Base-by-base conservation (phyloP, 441 rosid species). In the Populus tomentosa region DNA sequence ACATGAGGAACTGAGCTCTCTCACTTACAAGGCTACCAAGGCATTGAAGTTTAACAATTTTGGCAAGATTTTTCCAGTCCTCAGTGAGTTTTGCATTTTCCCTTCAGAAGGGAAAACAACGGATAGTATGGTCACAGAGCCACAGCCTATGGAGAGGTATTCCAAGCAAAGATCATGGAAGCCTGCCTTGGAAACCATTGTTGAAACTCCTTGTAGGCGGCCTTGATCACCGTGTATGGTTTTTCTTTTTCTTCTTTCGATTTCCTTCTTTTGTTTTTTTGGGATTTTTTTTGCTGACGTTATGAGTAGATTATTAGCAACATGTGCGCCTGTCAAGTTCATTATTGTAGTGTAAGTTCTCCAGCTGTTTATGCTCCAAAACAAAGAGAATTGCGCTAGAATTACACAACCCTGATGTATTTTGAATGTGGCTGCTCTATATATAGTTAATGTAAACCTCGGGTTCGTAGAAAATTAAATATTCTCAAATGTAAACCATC, bases 121-220 rank as follows among this genome's bases (percentile, higher is more conserved):
- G 78, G 67, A 46, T 46, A 16, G 30, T 75, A 16, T 40, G n/a
- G 71, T n/a, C 2, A 67, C 10, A 1, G 67, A 30, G 1, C 35
- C 28, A 28, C 74, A 79, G 67, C 63, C 67, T 7, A 71, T 40
- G 8, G 86, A 77, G 71, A 85, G 80, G 42, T 84, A 26, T 68
- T 74, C 79, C 5, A 89, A 85, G 80, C 89, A 83, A 78, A 84
- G 88, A 77, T 87, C 92, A 0, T 87, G 92, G 92, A 86, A 69
- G 73, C 92, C 92, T 59, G 89, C 90, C 18, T 77, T 89, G 74
- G 88, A 89, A 72, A 89, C 90, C 65, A 87, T 89, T 75, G 42
- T 62, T 70, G 92, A 89, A 84, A 80, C 73, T 67, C 77, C 81
- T 5, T 73, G 56, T 20, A 38, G 77, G 71, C 61, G 36, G 26